Conservation (phyloP, 2,329 filamentous ascomycete species). For the Phaeosphaeria sp. region DNA sequence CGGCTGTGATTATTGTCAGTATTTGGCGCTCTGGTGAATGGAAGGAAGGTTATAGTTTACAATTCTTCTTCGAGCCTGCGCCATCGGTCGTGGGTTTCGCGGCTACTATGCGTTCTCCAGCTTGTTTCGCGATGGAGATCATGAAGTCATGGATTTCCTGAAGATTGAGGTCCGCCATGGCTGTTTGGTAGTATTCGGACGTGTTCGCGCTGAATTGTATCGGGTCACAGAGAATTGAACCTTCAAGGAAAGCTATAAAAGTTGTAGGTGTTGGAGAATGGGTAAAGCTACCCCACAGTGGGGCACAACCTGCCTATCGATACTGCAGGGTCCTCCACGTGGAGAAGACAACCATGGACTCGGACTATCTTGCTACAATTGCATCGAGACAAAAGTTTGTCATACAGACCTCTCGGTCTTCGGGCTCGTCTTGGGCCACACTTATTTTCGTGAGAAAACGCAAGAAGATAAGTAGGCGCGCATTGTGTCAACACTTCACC, state of each 20-base stretch:
- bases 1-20: constrained; percentile 46
- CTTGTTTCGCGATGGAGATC: constrained; percentile 53
- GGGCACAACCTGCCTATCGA: constrained; percentile 2
- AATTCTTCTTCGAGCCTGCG: constrained; percentile 58
- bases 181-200: constrained; percentile 14
- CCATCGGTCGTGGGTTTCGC: constrained; percentile 51
- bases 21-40: not conserved
- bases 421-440: no score
- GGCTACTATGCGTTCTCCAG: constrained; percentile 54
- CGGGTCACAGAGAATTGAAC: not conserved
- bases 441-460: not conserved
- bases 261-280: not conserved
- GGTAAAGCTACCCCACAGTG: not conserved
- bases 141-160: constrained; percentile 58
- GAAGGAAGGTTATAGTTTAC: constrained; percentile 21
- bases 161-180: constrained; percentile 48
- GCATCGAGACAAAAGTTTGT: not conserved
- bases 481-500: not conserved
- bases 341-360: not conserved
- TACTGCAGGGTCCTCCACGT: constrained; percentile 5
- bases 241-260: not conserved
- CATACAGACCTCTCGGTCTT: no score
- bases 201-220: not conserved
- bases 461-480: not conserved
- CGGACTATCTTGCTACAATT: not conserved